Conservation (phyloP, 345 rosid genomes). For the Euclidium syriacum region DNA sequence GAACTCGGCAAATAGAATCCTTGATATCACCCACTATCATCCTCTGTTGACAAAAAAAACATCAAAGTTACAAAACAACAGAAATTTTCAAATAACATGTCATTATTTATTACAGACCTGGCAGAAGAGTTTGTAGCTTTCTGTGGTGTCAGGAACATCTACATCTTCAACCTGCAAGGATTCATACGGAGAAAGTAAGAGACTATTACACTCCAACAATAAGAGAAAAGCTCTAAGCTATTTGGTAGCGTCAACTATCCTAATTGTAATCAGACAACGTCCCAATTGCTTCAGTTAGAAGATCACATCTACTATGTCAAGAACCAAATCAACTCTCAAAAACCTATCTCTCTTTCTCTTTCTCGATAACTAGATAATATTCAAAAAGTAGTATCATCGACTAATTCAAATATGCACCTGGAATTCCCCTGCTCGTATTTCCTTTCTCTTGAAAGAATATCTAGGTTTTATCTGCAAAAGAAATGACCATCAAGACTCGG, state of each 20-base stretch:
- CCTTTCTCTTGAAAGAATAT: conserved; percentile 97
- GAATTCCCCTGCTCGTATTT: conserved; percentile 80
- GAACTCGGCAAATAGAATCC: conserved; percentile 94
- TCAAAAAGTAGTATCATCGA: conserved; percentile 10
- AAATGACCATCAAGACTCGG: conserved; percentile 15
- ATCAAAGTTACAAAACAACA: conserved; percentile 12
- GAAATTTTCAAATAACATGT: not conserved
- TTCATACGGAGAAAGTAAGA: not conserved
- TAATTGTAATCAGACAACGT: not conserved
- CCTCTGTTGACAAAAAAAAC: conserved; percentile 50
- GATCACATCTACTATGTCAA: not conserved
- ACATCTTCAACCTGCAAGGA: conserved; percentile 64
- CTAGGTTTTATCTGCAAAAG: conserved; percentile 83
- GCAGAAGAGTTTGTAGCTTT: conserved; percentile 84
- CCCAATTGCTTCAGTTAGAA: not conserved
- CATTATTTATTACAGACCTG: conserved; percentile 52
- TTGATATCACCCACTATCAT: conserved; percentile 94
- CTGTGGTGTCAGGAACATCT: conserved; percentile 76
- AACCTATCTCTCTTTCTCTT: not conserved
- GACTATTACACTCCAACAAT: conserved; percentile 9
- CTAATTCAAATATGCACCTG: conserved; percentile 49
- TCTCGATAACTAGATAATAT: not conserved
- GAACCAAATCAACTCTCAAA: not conserved
- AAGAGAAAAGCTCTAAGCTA: not conserved
- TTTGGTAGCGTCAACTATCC: conserved; percentile 3